Evolutionary conservation across 2,329 filamentous ascomycete species (phyloP).

Genomic region (Cylindrodendrum hubeiense): DNA sequence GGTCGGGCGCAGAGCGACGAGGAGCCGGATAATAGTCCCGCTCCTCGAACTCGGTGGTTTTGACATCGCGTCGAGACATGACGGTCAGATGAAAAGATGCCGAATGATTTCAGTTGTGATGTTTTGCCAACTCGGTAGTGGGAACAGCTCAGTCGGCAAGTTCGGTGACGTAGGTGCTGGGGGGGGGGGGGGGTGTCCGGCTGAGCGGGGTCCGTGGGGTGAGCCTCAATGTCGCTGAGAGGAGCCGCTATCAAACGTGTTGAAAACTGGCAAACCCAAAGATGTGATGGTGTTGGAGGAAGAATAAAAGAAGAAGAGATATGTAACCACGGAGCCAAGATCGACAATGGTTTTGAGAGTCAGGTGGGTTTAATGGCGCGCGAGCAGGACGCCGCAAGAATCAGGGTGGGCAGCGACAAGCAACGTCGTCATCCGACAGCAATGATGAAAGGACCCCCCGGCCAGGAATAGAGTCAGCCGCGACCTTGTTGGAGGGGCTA

Average conservation of each 20-base stretch:
- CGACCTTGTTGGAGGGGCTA: constrained; percentile 44
- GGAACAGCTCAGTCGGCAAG: constrained; percentile 1
- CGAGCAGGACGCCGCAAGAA: constrained; percentile 38
- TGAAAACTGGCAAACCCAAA: constrained; percentile 24
- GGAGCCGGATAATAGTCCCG: constrained; percentile 57
- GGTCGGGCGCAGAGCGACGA: constrained; percentile 50
- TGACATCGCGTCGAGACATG: constrained; percentile 44
- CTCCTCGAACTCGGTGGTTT: constrained; percentile 59
- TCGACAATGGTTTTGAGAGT: constrained; percentile 34
- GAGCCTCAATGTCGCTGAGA: constrained; percentile 33
- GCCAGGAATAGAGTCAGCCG: constrained; percentile 44
- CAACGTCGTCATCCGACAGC: constrained; percentile 48
- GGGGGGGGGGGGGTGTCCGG: constrained; percentile 1
- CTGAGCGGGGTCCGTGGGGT: constrained; percentile 15
- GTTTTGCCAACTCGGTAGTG: not conserved
- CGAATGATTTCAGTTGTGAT: constrained; percentile 20
- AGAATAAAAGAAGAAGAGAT: constrained; percentile 24
- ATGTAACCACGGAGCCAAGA: constrained; percentile 18
- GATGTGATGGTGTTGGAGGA: constrained; percentile 33
- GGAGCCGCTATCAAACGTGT: constrained; percentile 22
- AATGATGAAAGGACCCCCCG: constrained; percentile 43
- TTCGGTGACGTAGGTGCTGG: constrained; percentile 13
- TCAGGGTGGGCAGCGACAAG: constrained; percentile 42
- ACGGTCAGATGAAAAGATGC: constrained; percentile 17
- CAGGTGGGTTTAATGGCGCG: constrained; percentile 45